phyloP scores from a whole-genome alignment of 2,329 filamentous ascomycete species.

The Xylaria sp. region DNA sequence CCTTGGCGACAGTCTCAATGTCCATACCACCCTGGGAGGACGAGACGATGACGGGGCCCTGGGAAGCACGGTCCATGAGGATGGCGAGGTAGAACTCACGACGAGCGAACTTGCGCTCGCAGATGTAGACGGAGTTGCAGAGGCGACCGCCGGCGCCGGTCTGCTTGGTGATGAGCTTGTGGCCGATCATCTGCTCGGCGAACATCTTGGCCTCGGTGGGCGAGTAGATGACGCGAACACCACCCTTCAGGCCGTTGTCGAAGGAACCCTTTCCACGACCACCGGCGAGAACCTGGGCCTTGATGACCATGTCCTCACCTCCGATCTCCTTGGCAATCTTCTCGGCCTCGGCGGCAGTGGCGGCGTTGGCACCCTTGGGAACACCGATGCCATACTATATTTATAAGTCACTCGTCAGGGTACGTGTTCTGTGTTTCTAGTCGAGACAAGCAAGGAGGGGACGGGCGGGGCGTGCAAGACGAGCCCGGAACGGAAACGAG shows the following conservation, averaged over 20 bases:
- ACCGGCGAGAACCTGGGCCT: slow-evolving; percentile 96
- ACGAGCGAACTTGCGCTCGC: slow-evolving; percentile 98
- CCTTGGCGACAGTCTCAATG: slow-evolving; percentile 97
- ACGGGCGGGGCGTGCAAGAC: slow-evolving; percentile 4
- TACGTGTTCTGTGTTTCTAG: background rate
- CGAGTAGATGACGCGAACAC: slow-evolving; percentile 98
- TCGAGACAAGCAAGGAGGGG: background rate
- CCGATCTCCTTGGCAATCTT: slow-evolving; percentile 83
- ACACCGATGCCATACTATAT: slow-evolving; percentile 86
- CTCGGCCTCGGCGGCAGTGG: slow-evolving; percentile 81
- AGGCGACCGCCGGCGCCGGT: slow-evolving; percentile 88
- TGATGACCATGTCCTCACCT: slow-evolving; percentile 97
- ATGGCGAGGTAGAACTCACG: slow-evolving; percentile 99
- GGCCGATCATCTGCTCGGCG: slow-evolving; percentile 98
- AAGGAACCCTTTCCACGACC: slow-evolving; percentile 97
- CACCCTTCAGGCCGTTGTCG: slow-evolving; percentile 97
- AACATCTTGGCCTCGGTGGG: slow-evolving; percentile 95
- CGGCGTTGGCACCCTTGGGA: slow-evolving; percentile 82
- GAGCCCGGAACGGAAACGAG: slow-evolving; percentile 19
- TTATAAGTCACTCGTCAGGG: slow-evolving; percentile 24
- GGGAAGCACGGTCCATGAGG: slow-evolving; percentile 91
- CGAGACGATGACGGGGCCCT: slow-evolving; percentile 91
- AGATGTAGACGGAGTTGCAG: slow-evolving; percentile 97
- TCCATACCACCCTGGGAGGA: slow-evolving; percentile 99
- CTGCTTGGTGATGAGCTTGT: slow-evolving; percentile 99